phyloP scores from a whole-genome alignment of 2,329 filamentous ascomycete genomes.

The Colletotrichum ledebouriae region DNA sequence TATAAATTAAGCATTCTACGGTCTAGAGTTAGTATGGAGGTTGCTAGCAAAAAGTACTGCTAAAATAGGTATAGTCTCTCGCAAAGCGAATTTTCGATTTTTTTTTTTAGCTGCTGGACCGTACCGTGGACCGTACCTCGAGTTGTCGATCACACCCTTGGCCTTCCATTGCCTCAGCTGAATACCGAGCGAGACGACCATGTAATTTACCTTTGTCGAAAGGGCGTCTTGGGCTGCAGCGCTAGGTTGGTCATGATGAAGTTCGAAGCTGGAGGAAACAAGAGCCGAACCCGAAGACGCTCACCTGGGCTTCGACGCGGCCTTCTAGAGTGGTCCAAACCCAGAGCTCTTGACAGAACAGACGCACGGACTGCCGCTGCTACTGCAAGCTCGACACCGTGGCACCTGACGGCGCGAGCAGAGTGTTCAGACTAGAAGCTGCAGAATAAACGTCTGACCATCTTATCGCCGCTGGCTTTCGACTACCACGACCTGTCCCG shows the following conservation, averaged over 20 bases:
- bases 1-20: no score
- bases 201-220: not conserved
- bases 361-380: not conserved
- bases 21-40: no score
- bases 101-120: no score
- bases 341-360: constrained; percentile 2
- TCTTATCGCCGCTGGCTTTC: not conserved
- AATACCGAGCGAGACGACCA: not conserved
- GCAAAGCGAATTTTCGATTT: no score
- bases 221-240: not conserved
- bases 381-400: constrained; percentile 3
- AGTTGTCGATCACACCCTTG: no score
- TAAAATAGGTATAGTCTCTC: no score
- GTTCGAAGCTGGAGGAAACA: constrained; percentile 7
- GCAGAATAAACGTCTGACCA: constrained; percentile 8
- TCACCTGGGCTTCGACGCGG: not conserved
- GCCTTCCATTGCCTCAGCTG: not conserved
- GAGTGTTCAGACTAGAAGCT: constrained; percentile 22
- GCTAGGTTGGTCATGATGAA: not conserved
- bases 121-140: no score
- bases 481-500: not conserved
- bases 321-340: constrained; percentile 12
- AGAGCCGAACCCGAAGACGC: constrained; percentile 2
- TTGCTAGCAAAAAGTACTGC: no score
- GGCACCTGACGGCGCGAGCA: not conserved